Percentiles rank a stretch among this genome's conserved stretches.
Evolutionary conservation across 2,329 filamentous ascomycete species (phyloP).

Genomic region (Cladophialophora bantiana): DNA sequence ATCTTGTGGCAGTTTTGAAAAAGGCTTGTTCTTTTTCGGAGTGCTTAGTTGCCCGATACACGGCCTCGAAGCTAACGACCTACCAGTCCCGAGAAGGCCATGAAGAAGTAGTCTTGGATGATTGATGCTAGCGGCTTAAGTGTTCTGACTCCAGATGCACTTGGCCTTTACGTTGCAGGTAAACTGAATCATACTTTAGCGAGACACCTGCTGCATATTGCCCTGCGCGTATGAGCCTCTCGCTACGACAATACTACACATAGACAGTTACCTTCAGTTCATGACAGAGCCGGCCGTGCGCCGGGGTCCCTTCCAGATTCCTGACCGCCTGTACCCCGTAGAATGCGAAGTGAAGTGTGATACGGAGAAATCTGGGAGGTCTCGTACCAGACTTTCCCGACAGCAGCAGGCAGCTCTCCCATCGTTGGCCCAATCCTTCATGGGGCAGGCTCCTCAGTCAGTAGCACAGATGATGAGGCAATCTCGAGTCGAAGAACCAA

Average conservation of each 20-base stretch:
- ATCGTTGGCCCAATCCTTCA: neutral
- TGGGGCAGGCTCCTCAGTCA: neutral
- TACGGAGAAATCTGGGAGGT: no score
- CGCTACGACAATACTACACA: no score
- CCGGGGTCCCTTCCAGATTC: no score
- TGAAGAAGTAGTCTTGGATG: neutral
- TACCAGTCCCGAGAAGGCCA: neutral
- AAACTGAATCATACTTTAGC: neutral
- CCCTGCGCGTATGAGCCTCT: no score
- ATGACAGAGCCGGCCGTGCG: no score
- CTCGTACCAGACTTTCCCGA: no score
- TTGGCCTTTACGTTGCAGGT: neutral
- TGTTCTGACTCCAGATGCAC: neutral
- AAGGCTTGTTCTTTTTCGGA: neutral
- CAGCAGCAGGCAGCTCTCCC: neutral
- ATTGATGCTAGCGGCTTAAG: neutral
- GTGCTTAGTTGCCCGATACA: neutral
- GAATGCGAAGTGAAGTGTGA: no score
- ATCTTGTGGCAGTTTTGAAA: neutral
- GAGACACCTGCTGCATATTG: neutral
- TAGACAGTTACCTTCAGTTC: neutral
- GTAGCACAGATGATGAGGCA: no score
- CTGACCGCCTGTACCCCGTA: no score
- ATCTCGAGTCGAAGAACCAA: neutral
- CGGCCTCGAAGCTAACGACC: neutral